Evolutionary conservation across 1,139 yeast species (phyloP).

Genomic region (Geotrichum cucujoidarum): DNA sequence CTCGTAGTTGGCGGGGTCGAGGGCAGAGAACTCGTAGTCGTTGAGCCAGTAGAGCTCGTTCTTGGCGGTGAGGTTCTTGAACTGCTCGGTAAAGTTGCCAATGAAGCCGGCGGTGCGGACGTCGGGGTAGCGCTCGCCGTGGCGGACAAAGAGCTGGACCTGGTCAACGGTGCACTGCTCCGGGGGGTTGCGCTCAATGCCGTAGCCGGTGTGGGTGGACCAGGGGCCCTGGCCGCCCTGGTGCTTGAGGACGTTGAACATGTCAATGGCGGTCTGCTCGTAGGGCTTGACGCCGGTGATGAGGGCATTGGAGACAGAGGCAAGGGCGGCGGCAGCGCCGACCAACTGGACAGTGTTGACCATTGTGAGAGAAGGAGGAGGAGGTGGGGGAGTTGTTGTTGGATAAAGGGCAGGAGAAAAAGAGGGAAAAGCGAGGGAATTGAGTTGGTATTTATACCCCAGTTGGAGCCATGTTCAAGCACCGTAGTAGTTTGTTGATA

Average conservation of each 20-base stretch:
- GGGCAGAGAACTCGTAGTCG: constrained; percentile 37
- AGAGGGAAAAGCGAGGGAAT: too few species aligned
- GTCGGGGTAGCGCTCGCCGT: constrained; percentile 67
- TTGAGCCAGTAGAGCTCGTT: constrained; percentile 39
- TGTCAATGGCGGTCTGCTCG: constrained; percentile 31
- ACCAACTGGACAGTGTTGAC: neutral
- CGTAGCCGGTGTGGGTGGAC: constrained; percentile 41
- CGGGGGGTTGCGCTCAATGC: constrained; percentile 45
- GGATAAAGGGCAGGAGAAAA: neutral
- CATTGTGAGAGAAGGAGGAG: neutral
- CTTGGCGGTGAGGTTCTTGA: constrained; percentile 26
- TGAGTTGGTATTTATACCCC: too few species aligned
- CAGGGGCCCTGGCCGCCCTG: constrained; percentile 47
- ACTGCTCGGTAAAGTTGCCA: constrained; percentile 3
- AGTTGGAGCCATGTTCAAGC: too few species aligned
- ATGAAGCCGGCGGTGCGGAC: neutral
- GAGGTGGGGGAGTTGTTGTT: neutral
- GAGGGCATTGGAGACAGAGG: neutral
- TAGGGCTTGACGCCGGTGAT: constrained; percentile 10
- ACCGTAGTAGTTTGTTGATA: too few species aligned
- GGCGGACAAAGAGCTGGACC: constrained; percentile 60
- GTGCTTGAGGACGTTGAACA: constrained; percentile 34
- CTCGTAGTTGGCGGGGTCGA: constrained; percentile 11
- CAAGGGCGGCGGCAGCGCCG: constrained; percentile 2
- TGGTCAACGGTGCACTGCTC: constrained; percentile 53